Conservation (phyloP, 192 early-diverging fungal species). For the Linnemannia zychae region DNA sequence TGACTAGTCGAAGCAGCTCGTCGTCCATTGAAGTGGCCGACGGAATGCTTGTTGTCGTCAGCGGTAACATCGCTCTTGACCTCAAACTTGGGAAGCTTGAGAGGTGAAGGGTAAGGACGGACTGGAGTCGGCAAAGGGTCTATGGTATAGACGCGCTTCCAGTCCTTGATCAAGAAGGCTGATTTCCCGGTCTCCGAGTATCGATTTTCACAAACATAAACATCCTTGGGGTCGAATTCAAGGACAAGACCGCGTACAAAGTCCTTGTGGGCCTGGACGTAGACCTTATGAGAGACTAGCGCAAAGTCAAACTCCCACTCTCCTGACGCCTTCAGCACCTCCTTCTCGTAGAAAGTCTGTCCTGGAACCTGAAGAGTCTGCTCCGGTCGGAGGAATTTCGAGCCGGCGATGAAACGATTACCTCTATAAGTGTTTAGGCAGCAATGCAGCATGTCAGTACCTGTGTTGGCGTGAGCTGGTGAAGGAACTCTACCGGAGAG, state of each 20-base stretch:
- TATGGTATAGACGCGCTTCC: conserved; percentile 50
- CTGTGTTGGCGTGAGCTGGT: background rate
- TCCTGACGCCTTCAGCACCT: conserved; percentile 55
- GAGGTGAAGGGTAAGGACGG: conserved; percentile 32
- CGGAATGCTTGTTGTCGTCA: conserved; percentile 10
- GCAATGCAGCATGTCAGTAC: background rate
- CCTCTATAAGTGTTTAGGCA: conserved; percentile 9
- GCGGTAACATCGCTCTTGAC: conserved; percentile 32
- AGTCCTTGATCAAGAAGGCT: conserved; percentile 55
- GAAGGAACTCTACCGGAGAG: background rate
- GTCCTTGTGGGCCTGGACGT: conserved; percentile 51
- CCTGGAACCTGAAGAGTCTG: conserved; percentile 52
- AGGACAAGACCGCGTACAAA: conserved; percentile 36
- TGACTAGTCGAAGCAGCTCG: conserved; percentile 28
- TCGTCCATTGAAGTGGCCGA: conserved; percentile 42
- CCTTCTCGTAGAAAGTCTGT: conserved; percentile 52
- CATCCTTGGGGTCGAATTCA: conserved; percentile 53
- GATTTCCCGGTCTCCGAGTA: conserved; percentile 53
- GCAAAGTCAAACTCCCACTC: conserved; percentile 51
- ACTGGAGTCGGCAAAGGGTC: conserved; percentile 40
- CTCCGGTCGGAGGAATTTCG: conserved; percentile 52
- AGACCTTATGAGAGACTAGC: conserved; percentile 43
- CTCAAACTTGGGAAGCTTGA: conserved; percentile 40
- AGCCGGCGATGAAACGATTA: conserved; percentile 33
- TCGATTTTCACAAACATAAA: conserved; percentile 51